A percentile compares a stretch with the other conserved stretches of the same genome.
These are phyloP conservation scores for Nakaseomyces nivariensis DNA, from an alignment of 1,139 yeast genomes.

Conservation along the genomic window DNA sequence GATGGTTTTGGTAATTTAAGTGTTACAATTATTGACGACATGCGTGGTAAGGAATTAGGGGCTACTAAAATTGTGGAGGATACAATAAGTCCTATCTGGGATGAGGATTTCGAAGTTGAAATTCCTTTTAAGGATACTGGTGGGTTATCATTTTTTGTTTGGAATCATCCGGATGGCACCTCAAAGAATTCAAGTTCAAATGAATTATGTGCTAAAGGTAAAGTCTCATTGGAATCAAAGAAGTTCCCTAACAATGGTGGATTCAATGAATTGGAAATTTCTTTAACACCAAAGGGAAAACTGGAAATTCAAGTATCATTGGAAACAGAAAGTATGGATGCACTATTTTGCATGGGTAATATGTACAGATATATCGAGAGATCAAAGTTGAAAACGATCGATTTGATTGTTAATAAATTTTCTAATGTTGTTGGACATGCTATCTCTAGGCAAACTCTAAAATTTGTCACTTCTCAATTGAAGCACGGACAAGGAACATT, in stretches of 20 bases:
- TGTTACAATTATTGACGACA: constrained; percentile 57
- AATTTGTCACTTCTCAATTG: constrained; percentile 40
- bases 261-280: constrained; percentile 50
- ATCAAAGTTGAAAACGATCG: constrained; percentile 53
- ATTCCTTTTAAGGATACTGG: constrained; percentile 28
- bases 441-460: constrained; percentile 41
- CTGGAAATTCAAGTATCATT: constrained; percentile 56
- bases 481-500: constrained; percentile 33
- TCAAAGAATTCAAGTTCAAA: constrained; percentile 38
- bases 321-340: constrained; percentile 71
- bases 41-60: constrained; percentile 49
- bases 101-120: constrained; percentile 71
- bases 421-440: constrained; percentile 37
- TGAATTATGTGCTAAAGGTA: constrained; percentile 60
- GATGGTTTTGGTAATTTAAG: constrained; percentile 57
- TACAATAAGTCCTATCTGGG: constrained; percentile 73
- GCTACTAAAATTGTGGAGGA: constrained; percentile 58
- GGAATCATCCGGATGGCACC: constrained; percentile 50
- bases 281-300: constrained; percentile 61
- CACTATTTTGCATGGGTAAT: constrained; percentile 69
- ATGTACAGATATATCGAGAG: constrained; percentile 57
- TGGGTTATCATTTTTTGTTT: constrained; percentile 51
- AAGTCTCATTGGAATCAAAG: constrained; percentile 53
- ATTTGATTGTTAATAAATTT: constrained; percentile 56
- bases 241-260: constrained; percentile 61